These are phyloP conservation scores for Talaromyces sp. DNA, from an alignment of 2,329 filamentous ascomycete species.

Conservation along the genomic window DNA sequence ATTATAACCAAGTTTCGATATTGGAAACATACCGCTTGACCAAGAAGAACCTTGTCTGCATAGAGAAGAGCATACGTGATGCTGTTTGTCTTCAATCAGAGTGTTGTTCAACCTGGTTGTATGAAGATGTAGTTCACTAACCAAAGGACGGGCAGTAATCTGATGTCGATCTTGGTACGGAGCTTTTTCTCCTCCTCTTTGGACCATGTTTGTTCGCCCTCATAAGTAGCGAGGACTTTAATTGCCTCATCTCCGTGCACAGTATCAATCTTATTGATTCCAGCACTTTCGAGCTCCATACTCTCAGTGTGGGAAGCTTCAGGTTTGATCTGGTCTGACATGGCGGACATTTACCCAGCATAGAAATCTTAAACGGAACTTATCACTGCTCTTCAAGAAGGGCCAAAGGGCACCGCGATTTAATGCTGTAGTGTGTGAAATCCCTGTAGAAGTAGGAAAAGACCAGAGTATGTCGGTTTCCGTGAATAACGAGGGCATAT, in stretches of 20 bases:
- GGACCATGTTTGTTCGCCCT: constrained; percentile 2
- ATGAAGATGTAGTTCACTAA: neutral
- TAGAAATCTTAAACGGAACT: neutral
- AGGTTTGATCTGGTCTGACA: neutral
- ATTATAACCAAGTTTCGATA: neutral
- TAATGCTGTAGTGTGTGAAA: neutral
- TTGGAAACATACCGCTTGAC: neutral
- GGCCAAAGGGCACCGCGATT: neutral
- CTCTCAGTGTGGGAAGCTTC: neutral
- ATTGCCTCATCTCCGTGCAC: constrained; percentile 3
- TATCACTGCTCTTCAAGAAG: neutral
- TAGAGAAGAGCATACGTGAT: neutral
- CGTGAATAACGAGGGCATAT: neutral
- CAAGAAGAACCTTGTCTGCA: constrained; percentile 5
- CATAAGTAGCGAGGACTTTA: constrained; percentile 1
- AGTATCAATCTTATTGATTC: neutral
- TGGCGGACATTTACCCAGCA: neutral
- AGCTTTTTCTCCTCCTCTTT: constrained; percentile 7
- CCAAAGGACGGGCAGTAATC: neutral
- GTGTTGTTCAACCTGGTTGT: neutral
- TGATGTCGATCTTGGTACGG: neutral
- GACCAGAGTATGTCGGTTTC: neutral
- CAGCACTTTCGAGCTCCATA: neutral
- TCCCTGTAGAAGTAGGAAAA: neutral
- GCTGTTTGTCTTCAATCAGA: neutral